These are phyloP conservation scores for Strobilomyces dryophilus DNA, from an alignment of 768 basidiomycete species.

Conservation along the genomic window DNA sequence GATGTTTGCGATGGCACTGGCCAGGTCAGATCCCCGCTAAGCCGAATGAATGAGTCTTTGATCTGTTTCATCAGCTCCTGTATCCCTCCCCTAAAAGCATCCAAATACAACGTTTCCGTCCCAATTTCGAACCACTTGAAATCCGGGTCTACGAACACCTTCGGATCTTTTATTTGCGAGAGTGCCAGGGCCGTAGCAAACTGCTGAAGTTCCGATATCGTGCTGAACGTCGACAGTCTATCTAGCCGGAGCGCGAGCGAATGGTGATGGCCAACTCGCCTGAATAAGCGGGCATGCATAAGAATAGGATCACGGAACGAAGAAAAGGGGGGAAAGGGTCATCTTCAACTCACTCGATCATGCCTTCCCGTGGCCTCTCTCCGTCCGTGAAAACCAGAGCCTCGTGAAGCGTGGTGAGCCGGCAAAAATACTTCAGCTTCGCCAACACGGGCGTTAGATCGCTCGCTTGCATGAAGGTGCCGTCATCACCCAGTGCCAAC, in stretches of 20 bases:
- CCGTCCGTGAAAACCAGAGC: no score
- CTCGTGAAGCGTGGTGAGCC: no score
- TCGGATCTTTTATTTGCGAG: conserved; percentile 1
- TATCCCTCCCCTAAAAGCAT: not conserved
- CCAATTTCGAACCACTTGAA: not conserved
- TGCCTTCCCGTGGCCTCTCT: no score
- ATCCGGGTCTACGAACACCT: not conserved
- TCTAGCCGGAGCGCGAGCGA: no score
- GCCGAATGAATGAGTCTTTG: not conserved
- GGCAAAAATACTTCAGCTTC: no score
- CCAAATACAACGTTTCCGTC: not conserved
- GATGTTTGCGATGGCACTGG: rapidly evolving
- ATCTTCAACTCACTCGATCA: no score
- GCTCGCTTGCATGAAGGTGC: not conserved
- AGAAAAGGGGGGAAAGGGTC: no score
- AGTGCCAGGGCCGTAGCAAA: not conserved
- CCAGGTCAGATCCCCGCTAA: not conserved
- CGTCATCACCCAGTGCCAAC: not conserved
- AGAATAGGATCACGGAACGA: no score
- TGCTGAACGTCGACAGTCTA: not conserved
- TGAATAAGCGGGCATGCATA: no score
- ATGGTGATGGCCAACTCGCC: no score
- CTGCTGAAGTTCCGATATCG: conserved; percentile 8
- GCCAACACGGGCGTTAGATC: not conserved
- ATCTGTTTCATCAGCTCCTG: not conserved